phyloP scores from a whole-genome alignment of 2,329 filamentous ascomycete genomes.

The Verruconis gallopava region DNA sequence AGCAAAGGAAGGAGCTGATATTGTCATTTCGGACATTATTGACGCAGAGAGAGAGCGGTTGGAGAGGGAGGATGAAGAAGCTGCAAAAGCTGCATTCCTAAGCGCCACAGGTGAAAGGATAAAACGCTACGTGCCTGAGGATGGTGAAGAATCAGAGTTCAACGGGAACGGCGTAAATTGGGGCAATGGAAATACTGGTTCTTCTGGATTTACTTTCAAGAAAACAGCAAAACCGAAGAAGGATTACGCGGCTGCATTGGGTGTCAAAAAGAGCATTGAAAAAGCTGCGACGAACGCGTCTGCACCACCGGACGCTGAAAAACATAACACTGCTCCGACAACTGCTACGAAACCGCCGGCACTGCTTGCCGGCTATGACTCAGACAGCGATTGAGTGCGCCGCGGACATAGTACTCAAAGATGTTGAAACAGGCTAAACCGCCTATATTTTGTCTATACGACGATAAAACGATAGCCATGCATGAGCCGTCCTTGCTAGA shows the following conservation, averaged over 20 bases:
- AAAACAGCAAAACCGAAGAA: constrained; percentile 78
- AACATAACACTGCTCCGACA: too few relatives aligned
- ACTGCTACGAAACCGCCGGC: not conserved
- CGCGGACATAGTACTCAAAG: too few relatives aligned
- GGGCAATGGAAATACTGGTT: constrained; percentile 18
- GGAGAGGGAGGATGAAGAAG: constrained; percentile 73
- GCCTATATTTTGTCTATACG: too few relatives aligned
- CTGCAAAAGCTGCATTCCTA: constrained; percentile 63
- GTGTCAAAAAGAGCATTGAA: constrained; percentile 75
- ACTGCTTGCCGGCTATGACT: not conserved
- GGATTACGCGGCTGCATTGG: constrained; percentile 57
- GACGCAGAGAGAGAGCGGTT: constrained; percentile 48
- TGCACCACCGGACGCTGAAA: not conserved
- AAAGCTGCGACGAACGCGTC: not conserved
- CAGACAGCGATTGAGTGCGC: constrained; percentile 1
- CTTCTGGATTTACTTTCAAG: constrained; percentile 56
- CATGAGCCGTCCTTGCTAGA: too few relatives aligned
- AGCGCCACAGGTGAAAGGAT: constrained; percentile 36
- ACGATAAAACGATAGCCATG: too few relatives aligned
- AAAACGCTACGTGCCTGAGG: constrained; percentile 15
- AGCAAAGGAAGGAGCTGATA: constrained; percentile 48
- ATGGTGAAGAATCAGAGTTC: constrained; percentile 20
- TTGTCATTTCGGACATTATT: constrained; percentile 43
- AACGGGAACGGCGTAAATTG: constrained; percentile 24
- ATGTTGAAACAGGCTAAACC: too few relatives aligned